Conservation (phyloP, 495 filamentous ascomycete genomes). For the Aspergillus egyptiacus region DNA sequence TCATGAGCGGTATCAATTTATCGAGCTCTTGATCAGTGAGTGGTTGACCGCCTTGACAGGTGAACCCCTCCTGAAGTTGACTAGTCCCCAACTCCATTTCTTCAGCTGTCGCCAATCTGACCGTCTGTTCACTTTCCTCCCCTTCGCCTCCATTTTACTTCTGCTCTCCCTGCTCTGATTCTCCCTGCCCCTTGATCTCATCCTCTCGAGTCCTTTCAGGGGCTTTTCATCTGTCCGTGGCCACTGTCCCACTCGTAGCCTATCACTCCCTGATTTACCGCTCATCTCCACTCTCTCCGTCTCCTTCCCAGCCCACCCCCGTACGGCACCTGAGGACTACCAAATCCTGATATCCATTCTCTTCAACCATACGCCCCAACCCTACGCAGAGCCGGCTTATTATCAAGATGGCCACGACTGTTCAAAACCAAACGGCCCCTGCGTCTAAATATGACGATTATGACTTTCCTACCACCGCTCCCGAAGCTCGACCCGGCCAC, state of each 20-base stretch:
- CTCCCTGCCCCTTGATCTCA: neutral
- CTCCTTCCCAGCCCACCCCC: neutral
- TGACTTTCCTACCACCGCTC: slow-evolving; percentile 79
- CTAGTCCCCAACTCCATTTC: slow-evolving; percentile 11
- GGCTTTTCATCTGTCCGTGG: slow-evolving; percentile 5
- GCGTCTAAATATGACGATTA: slow-evolving; percentile 95
- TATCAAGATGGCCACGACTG: slow-evolving; percentile 37
- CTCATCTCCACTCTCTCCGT: slow-evolving; percentile 7
- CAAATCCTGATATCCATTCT: slow-evolving; percentile 2
- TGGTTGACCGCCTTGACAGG: slow-evolving; percentile 12
- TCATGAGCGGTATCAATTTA: neutral
- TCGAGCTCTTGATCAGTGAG: neutral
- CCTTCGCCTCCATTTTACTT: slow-evolving; percentile 12
- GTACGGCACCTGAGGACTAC: slow-evolving; percentile 1
- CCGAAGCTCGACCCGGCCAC: slow-evolving; percentile 65
- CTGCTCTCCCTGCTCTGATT: neutral
- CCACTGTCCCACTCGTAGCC: neutral
- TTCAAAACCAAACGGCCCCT: slow-evolving; percentile 41
- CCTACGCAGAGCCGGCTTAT: neutral
- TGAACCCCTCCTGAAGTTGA: slow-evolving; percentile 11
- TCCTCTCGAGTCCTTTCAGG: neutral
- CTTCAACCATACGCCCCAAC: slow-evolving; percentile 5
- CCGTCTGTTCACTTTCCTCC: slow-evolving; percentile 11
- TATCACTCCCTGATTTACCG: neutral
- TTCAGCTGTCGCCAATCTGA: slow-evolving; percentile 4